Base-by-base conservation (phyloP, 163 green algal genomes). In the Chlamydomonas reinhardtii region DNA sequence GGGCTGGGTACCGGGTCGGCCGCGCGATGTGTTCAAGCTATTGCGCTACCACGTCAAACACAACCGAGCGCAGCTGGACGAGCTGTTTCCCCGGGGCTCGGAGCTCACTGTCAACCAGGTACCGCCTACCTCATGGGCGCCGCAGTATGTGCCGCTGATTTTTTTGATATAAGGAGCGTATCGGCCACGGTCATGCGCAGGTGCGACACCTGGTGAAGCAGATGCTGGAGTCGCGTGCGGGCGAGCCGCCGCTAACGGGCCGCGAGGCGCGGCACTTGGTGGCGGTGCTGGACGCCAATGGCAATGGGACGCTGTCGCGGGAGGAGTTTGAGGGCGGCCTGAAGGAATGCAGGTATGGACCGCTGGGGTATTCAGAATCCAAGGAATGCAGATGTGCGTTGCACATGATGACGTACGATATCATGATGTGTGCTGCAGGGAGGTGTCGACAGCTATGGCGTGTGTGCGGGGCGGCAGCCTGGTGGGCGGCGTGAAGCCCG, bases 1-100 rank as follows among this genome's bases (percentile, higher is more conserved):
- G 14, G 83, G 76, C 29, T 83, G 64, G 56, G 74, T 84, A 20
- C 84, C 84, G 27, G 77, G 84, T 2, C 71, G 72, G 11, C 70
- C 84, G 2, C 69, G 84, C 0, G 76, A 89, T 61, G 16, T 85
- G 6, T 89, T 89, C 72, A 43, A 32, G 20, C 70, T 89, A 62
- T 76, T 91, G n/a, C 76, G 88, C 54, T 76, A 87, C 76, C 88
- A 91, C 66, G 39, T 84, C 17, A 89, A 89, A 64, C 81, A 89
- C 73, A 91, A 91, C 83, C 34, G 71, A 16, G 76, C 72, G n/a
- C 88, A 91, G 54, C 43, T 91, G 73, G 88, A 91, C 32, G 61
- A 69, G 54, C 56, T 91, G 72, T 91, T 83, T 48, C 88, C 85
- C 29, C 25, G 31, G 9, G 85, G 62, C 20, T 52, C 31, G 4